These are phyloP conservation scores for Aspergillus chevalieri DNA, from an alignment of 2,329 filamentous ascomycete species.

Conservation along the genomic window DNA sequence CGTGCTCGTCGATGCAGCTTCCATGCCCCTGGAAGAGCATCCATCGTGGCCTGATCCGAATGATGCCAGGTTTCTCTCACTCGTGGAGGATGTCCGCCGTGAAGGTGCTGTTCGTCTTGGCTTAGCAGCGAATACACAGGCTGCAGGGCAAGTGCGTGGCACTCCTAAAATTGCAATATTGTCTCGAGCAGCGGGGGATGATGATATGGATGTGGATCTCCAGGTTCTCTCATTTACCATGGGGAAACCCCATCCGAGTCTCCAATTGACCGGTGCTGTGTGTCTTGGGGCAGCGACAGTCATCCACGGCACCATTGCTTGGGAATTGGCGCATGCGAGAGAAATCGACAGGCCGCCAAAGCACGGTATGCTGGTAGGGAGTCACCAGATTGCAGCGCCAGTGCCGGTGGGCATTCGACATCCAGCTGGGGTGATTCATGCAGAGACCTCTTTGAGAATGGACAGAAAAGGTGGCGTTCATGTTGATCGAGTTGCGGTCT, in stretches of 20 bases:
- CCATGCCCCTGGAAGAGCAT: too few species aligned
- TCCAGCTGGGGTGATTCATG: conserved; percentile 12
- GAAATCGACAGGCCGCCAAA: conserved; percentile 2
- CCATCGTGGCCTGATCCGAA: too few species aligned
- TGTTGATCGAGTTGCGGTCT: conserved; percentile 13
- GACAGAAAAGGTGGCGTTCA: background rate
- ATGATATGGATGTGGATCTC: conserved; percentile 22
- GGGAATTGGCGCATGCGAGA: conserved; percentile 4
- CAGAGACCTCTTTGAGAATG: conserved; percentile 8
- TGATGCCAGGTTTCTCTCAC: conserved; percentile 25
- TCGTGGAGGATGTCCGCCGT: conserved; percentile 37
- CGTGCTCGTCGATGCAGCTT: conserved; percentile 49
- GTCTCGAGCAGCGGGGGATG: conserved; percentile 47
- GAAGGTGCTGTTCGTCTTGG: conserved; percentile 51
- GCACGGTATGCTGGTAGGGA: conserved; percentile 12
- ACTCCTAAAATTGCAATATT: conserved; percentile 55
- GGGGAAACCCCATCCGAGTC: conserved; percentile 19
- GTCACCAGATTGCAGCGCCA: conserved; percentile 6
- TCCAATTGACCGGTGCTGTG: conserved; percentile 23
- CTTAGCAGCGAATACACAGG: conserved; percentile 53
- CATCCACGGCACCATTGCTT: conserved; percentile 16
- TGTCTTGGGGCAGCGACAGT: conserved; percentile 17
- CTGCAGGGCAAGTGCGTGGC: conserved; percentile 52
- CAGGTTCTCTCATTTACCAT: conserved; percentile 18
- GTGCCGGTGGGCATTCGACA: conserved; percentile 10